Evolutionary conservation across 805 yeast genomes (phyloP), one percentile per base, ranked within the genome.

Genomic region (Ogataea chonburiensis): DNA sequence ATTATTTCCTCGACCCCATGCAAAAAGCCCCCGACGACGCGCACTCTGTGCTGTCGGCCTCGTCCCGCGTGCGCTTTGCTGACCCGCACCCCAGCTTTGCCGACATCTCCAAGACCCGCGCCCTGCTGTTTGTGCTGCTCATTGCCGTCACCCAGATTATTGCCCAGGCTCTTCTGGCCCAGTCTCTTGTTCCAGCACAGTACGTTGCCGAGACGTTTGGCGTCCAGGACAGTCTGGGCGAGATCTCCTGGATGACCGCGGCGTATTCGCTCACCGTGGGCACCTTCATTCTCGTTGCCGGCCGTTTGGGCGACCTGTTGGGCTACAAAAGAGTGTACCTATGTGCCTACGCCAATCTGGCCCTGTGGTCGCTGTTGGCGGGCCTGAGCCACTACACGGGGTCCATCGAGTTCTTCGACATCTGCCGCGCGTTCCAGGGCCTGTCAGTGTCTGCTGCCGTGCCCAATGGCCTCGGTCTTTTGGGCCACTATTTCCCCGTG

Each of bases 181-280:
- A 61, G 33, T 37, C 55, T 44, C 57, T 22, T 24, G 63, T 32
- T 42, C 58, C 33, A 39, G 60, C 31, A 37, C 58, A 45, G 31
- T 48, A 45, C 13, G 58, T 69, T 3, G 61, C 61, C 6, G 40
- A 42, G 9, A 41, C 50, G 24, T 66, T 66, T 27, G 45, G 49
- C 14, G 47, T 58, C 15, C 44, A 44, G 1, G 37, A 38, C 15
- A 37, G 57, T 7, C 49, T 54, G 11, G 67, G 64, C 7, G 58
- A 66, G 32, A 66, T 70, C 38, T 66, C 67, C 3, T 81, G 94
- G 93, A 75, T 77, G 52, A 70, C 78, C 67, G 87, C 88, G 2
- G 73, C 86, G 0, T 81, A 75, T 53, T 78, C 86, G 0, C 59
- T 84, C 37, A 76, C 86, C 0, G 75, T 81, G 5, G 91, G 91